Base-by-base conservation (phyloP, 2,329 filamentous ascomycete species). In the Sclerotinia spermophila region DNA sequence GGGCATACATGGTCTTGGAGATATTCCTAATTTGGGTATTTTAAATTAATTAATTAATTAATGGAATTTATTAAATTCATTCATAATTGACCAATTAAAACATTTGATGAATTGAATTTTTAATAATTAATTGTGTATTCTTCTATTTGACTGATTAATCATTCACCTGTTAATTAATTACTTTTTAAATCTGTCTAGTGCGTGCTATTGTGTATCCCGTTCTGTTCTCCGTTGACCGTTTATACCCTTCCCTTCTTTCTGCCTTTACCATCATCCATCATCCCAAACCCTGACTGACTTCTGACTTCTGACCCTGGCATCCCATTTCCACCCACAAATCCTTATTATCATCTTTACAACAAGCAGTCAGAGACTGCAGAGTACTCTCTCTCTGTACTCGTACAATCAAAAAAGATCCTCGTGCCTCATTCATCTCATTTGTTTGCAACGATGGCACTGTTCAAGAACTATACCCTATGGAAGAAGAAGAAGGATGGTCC, bases 381-480 rank as follows among this genome's bases (percentile, higher is more conserved):
- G n/a, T n/a, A n/a, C n/a, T n/a, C n/a, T n/a, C n/a, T n/a, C n/a
- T n/a, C n/a, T n/a, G n/a, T n/a, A n/a, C n/a, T n/a, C n/a, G n/a
- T n/a, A n/a, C n/a, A n/a, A n/a, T n/a, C n/a, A n/a, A n/a, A n/a
- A n/a, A n/a, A n/a, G n/a, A n/a, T n/a, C 44, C 19, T 45, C 45
- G n/a, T 51, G 48, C 48, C 48, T 53, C 48, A 17, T 55, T 30
- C 53, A 61, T 51, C 55, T 68, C n/a, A 33, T 62, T 38, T 27
- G n/a, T 7, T 17, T 33, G n/a, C 33, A 64, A 15, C 56, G 38
- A 69, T 62, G 67, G 59, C 68, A 69, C 68, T 61, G 68, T 69
- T 44, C 68, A 56, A 55, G 48, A 40, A 21, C 27, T 11, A 64
- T 45, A 42, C 58, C 58, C 48, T 69, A 38, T 59, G 27, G 56